Evolutionary conservation across 176 grass and related monocot species (phyloP).

Genomic region (Oryza australiensis): DNA sequence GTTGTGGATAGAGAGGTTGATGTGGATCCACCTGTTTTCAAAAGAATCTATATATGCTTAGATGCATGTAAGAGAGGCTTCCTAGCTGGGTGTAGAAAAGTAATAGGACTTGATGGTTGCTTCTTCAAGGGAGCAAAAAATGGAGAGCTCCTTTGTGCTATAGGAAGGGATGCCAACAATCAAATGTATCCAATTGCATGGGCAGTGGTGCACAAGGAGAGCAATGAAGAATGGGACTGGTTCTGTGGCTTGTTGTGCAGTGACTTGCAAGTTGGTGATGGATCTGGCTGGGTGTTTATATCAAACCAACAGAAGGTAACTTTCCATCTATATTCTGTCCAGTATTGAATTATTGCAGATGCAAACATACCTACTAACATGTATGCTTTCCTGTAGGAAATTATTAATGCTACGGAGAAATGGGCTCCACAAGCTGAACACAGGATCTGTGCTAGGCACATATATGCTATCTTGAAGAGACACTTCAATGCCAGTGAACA

Average conservation of each 20-base stretch:
- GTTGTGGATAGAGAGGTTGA: neutral
- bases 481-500: neutral
- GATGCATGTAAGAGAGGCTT: neutral
- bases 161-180: neutral
- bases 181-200: neutral
- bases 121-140: neutral
- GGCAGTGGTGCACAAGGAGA: neutral
- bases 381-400: neutral
- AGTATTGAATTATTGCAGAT: neutral
- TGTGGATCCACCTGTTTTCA: neutral
- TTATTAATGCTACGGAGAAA: neutral
- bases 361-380: neutral
- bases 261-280: neutral
- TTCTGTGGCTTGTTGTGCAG: neutral
- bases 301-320: neutral
- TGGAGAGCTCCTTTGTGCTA: neutral
- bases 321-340: neutral
- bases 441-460: neutral
- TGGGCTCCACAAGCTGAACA: neutral
- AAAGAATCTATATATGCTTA: neutral
- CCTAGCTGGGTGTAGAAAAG: neutral
- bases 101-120: neutral
- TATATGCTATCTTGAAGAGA: neutral
- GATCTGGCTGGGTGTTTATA: neutral
- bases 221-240: neutral